Conservation (phyloP, 1,284 basidiomycete genomes). For the Ceratobasidium papillatum region DNA sequence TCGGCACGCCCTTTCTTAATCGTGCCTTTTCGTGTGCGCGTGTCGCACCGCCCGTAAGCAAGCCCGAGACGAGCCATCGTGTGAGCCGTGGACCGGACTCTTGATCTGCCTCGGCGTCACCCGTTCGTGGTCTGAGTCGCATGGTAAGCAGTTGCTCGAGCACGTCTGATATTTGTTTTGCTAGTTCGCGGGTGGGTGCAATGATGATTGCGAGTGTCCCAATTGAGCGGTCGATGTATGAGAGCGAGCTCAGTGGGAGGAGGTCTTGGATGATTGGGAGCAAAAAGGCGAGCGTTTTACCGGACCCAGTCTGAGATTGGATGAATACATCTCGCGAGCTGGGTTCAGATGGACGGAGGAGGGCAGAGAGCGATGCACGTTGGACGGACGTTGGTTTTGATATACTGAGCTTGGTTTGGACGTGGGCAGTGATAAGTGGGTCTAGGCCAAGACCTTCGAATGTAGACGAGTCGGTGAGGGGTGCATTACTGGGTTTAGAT, state of each 20-base stretch:
- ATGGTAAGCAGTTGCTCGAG: constrained; percentile 73
- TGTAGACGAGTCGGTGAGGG: constrained; percentile 74
- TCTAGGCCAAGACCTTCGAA: constrained; percentile 83
- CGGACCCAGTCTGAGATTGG: constrained; percentile 97
- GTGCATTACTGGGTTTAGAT: constrained; percentile 81
- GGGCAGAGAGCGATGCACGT: constrained; percentile 77
- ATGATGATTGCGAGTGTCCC: constrained; percentile 96
- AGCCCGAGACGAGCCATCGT: constrained; percentile 92
- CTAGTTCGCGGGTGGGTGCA: constrained; percentile 93
- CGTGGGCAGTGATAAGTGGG: constrained; percentile 81
- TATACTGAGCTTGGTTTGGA: constrained; percentile 84
- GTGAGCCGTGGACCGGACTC: constrained; percentile 63
- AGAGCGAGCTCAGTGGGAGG: constrained; percentile 84
- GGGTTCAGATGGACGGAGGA: constrained; percentile 60
- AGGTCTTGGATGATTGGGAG: constrained; percentile 96
- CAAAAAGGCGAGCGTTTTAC: constrained; percentile 95
- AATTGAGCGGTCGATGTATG: constrained; percentile 85
- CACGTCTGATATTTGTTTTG: constrained; percentile 88
- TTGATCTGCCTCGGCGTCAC: constrained; percentile 55
- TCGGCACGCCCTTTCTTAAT: constrained; percentile 75
- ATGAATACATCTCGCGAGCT: constrained; percentile 84
- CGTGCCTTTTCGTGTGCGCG: constrained; percentile 78
- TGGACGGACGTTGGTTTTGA: constrained; percentile 92
- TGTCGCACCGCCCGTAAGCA: constrained; percentile 83
- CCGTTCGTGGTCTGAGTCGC: constrained; percentile 70